phyloP scores from a whole-genome alignment of 139 green algal species.

The Tetraselmis striata region DNA sequence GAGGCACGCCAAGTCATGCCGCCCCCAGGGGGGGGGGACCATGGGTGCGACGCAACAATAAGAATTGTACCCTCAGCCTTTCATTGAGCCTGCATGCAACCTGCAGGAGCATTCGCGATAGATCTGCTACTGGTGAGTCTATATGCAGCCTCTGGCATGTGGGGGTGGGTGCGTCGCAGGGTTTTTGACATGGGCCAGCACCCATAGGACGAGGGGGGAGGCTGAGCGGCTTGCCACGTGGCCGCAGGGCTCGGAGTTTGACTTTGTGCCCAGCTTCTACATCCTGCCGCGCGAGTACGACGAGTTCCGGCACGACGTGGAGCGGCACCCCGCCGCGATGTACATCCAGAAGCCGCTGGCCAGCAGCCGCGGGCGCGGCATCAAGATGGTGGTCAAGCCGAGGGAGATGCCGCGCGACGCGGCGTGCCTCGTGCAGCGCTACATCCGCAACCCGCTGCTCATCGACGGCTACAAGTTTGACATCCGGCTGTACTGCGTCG shows the following conservation, averaged over 20 bases:
- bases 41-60: too few relatives aligned
- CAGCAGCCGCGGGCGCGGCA: slow-evolving; percentile 44
- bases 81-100: too few relatives aligned
- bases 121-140: too few relatives aligned
- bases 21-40: too few relatives aligned
- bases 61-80: too few relatives aligned
- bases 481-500: slow-evolving; percentile 42
- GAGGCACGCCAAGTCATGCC: too few relatives aligned
- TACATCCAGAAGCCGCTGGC: slow-evolving; percentile 46
- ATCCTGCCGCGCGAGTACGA: slow-evolving; percentile 50
- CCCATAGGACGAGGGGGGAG: too few relatives aligned
- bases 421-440: slow-evolving; percentile 61
- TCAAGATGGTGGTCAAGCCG: slow-evolving; percentile 40
- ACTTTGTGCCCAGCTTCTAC: slow-evolving; percentile 56
- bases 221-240: too few relatives aligned
- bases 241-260: slow-evolving; percentile 25
- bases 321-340: slow-evolving; percentile 31
- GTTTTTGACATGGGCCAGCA: too few relatives aligned
- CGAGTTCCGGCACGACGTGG: slow-evolving; percentile 41
- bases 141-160: too few relatives aligned
- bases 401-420: slow-evolving; percentile 28
- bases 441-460: slow-evolving; percentile 54
- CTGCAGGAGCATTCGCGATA: too few relatives aligned
- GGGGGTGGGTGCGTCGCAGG: too few relatives aligned
- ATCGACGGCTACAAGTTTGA: slow-evolving; percentile 62